Percentiles rank a stretch among this genome's conserved stretches.
Evolutionary conservation across 1,139 yeast genomes (phyloP).

Genomic region (Sugiyamaella grinbergsii): DNA sequence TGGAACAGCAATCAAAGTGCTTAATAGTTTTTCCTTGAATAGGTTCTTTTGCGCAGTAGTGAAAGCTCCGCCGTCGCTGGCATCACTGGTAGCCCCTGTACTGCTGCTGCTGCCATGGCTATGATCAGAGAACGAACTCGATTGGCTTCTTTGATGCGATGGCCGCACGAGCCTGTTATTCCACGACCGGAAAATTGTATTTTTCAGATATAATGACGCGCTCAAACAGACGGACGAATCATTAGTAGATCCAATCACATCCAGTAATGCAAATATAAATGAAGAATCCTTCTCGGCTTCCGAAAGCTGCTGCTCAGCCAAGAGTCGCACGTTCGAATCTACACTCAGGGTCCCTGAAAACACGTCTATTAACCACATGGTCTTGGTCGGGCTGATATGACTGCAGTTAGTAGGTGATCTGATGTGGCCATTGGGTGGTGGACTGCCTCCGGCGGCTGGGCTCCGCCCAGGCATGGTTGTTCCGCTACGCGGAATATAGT

Average conservation of each 20-base stretch:
- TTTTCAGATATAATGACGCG: conserved; percentile 26
- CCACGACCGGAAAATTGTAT: conserved; percentile 18
- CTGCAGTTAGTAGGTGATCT: no score
- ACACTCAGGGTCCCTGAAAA: conserved; percentile 24
- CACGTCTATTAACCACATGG: conserved; percentile 20
- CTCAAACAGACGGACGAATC: conserved; percentile 19
- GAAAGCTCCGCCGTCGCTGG: neutral
- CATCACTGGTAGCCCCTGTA: no score
- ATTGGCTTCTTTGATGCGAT: neutral
- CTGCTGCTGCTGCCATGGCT: neutral
- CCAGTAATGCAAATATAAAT: conserved; percentile 21
- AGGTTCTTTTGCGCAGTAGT: neutral
- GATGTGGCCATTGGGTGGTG: no score
- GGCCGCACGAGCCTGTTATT: neutral
- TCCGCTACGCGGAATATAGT: no score
- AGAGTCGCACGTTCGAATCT: conserved; percentile 22
- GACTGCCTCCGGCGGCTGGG: no score
- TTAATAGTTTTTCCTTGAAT: conserved; percentile 20
- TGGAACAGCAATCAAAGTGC: conserved; percentile 13
- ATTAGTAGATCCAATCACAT: conserved; percentile 14
- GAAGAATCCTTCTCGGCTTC: conserved; percentile 15
- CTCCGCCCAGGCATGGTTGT: no score
- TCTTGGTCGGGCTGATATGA: neutral
- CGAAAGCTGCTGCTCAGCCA: conserved; percentile 22
- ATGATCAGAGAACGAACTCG: conserved; percentile 1